Evolutionary conservation across 345 rosid species (phyloP).

Genomic region (Eutrema yunnanense): DNA sequence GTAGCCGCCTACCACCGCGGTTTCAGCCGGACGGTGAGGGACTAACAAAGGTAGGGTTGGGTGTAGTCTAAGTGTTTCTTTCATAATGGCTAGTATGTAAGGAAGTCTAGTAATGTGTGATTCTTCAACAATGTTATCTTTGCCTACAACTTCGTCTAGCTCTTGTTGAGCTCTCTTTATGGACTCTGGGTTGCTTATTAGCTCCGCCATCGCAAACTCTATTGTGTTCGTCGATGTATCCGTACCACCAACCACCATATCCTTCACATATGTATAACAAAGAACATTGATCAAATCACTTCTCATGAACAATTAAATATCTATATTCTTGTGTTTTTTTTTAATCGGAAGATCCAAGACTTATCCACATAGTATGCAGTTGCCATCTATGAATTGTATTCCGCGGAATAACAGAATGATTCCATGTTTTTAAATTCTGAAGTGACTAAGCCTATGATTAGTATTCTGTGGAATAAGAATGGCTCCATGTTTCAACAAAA

Average conservation of each 20-base stretch:
- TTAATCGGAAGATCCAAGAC: too few relatives aligned
- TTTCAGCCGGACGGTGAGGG: conserved; percentile 17
- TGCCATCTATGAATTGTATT: not conserved
- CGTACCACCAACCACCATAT: conserved; percentile 26
- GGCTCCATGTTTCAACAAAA: too few relatives aligned
- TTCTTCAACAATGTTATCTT: conserved; percentile 22
- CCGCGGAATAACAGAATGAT: too few relatives aligned
- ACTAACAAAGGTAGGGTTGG: conserved; percentile 26
- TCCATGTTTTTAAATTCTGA: too few relatives aligned
- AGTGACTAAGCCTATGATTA: too few relatives aligned
- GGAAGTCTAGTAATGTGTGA: conserved; percentile 19
- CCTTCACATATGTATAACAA: conserved; percentile 3
- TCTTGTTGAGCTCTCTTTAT: conserved; percentile 21
- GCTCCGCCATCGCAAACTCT: conserved; percentile 30
- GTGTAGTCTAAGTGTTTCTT: conserved; percentile 28
- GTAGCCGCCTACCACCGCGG: conserved; percentile 8
- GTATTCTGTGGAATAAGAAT: not conserved
- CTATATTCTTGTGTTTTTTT: not conserved
- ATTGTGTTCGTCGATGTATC: conserved; percentile 21
- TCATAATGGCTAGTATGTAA: conserved; percentile 23
- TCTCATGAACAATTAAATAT: not conserved
- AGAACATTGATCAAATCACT: not conserved
- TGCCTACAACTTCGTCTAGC: conserved; percentile 22
- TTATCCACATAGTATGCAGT: too few relatives aligned
- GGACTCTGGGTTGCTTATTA: conserved; percentile 2